These are phyloP conservation scores for Brassica napus DNA, from an alignment of 345 rosid genomes.

Conservation along the genomic window Da-Ae NC_063442.1:32672501-32673000, in stretches of 20 bases:
- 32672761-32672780: conserved; percentile 40
- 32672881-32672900: not conserved
- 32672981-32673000: conserved; percentile 49
- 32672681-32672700: no score
- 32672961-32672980: conserved; percentile 40
- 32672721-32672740: not conserved
- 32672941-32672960: conserved; percentile 36
- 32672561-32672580: not conserved
- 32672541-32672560: not conserved
- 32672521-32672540: not conserved
- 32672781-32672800: conserved; percentile 31
- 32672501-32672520: no score
- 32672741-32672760: conserved; percentile 51
- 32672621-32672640: not conserved
- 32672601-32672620: not conserved
- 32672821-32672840: conserved; percentile 29
- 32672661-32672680: no score
- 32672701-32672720: not conserved
- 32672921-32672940: conserved; percentile 37
- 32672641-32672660: not conserved
- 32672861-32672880: conserved; percentile 26
- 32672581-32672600: not conserved
- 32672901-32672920: conserved; percentile 29
- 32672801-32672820: conserved; percentile 39
- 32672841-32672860: not conserved